phyloP scores from a whole-genome alignment of 176 grass and related monocot species.

The sorghum (Sorghum bicolor) region Sorghum_bicolor_NCBIv3 NC_012879.2:16171001-16171500 shows the following conservation, averaged over 20 bases:
- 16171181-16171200: slow-evolving; percentile 61
- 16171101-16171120: slow-evolving; percentile 51
- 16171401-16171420: no score
- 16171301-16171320: slow-evolving; percentile 20
- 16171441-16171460: no score
- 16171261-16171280: slow-evolving; percentile 50
- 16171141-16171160: slow-evolving; percentile 38
- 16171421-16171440: no score
- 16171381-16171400: no score
- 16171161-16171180: background rate
- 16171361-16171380: no score
- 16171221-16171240: slow-evolving; percentile 57
- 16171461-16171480: no score
- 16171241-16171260: slow-evolving; percentile 57
- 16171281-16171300: slow-evolving; percentile 55
- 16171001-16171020: slow-evolving; percentile 50
- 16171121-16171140: slow-evolving; percentile 35
- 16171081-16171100: slow-evolving; percentile 29
- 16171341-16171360: no score
- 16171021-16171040: slow-evolving; percentile 23
- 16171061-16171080: slow-evolving; percentile 31
- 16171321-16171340: background rate
- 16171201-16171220: background rate
- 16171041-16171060: slow-evolving; percentile 73
- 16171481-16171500: no score